These are phyloP conservation scores for Tetrahymena borealis DNA, from an alignment of 73 alveolate species.

Conservation along the genomic window DNA sequence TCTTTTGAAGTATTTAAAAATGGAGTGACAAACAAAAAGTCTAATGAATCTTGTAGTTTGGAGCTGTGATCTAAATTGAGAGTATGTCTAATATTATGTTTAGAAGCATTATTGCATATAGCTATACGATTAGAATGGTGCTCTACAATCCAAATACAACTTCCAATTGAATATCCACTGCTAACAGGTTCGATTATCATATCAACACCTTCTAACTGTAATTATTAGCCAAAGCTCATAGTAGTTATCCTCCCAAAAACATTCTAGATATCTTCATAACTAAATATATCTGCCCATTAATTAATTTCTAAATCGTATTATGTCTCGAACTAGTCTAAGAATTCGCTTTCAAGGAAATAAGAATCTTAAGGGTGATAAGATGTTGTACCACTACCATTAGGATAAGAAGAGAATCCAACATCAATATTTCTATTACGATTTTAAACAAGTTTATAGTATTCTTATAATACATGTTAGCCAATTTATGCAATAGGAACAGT, in stretches of 20 bases:
- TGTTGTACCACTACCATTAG: background rate
- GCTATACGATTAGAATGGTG: background rate
- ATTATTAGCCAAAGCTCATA: background rate
- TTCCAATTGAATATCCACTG: background rate
- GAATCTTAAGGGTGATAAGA: background rate
- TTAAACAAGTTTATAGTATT: background rate
- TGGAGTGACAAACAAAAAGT: background rate
- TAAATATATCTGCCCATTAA: background rate
- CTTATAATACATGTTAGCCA: background rate
- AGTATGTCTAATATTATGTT: background rate
- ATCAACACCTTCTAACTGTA: background rate
- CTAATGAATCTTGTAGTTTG: background rate
- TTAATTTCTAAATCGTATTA: background rate
- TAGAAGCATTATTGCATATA: background rate
- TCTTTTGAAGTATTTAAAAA: background rate
- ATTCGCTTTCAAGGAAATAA: background rate
- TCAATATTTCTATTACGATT: background rate
- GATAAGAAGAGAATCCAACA: background rate
- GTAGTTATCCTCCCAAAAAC: background rate
- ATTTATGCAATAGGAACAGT: background rate
- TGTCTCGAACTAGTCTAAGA: background rate
- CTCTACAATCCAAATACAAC: background rate
- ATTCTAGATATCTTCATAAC: background rate
- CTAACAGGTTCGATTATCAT: background rate
- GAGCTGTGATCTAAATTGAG: background rate